Percentiles rank a stretch among this genome's conserved stretches.
These are phyloP conservation scores for Thermomyces lanuginosus DNA, from an alignment of 2,329 filamentous ascomycete genomes.

Conservation along the genomic window DNA sequence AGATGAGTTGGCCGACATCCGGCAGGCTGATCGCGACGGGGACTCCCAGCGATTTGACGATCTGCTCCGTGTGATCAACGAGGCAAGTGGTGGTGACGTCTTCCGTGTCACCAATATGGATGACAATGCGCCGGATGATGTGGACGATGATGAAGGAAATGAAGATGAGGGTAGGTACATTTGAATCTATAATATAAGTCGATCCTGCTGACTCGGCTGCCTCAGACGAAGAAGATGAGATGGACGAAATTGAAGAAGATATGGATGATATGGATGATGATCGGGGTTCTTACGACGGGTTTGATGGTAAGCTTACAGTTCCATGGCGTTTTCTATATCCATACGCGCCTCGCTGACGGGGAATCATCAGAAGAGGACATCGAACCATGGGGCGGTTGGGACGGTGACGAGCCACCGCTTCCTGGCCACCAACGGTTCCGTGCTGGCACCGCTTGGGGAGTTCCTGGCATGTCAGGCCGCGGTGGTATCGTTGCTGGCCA, in stretches of 20 bases:
- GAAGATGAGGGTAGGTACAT: conserved; percentile 37
- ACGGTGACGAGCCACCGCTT: conserved; percentile 35
- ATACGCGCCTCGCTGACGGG: conserved; percentile 14
- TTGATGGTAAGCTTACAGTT: conserved; percentile 16
- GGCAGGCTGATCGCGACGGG: conserved; percentile 25
- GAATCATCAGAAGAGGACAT: conserved; percentile 21
- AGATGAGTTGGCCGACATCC: conserved; percentile 25
- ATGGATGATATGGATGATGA: conserved; percentile 31
- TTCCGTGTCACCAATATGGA: conserved; percentile 31
- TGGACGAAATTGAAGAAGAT: conserved; percentile 18
- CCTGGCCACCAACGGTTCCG: conserved; percentile 34
- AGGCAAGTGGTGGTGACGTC: conserved; percentile 26
- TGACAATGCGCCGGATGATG: conserved; percentile 31
- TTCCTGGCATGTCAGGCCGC: conserved; percentile 42
- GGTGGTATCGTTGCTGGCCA: conserved; percentile 24
- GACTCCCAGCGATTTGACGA: conserved; percentile 30
- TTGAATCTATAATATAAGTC: too few relatives aligned
- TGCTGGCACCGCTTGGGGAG: too few relatives aligned
- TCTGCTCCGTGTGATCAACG: conserved; percentile 29
- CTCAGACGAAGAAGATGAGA: conserved; percentile 42
- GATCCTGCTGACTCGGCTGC: conserved; percentile 29
- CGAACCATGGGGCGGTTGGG: conserved; percentile 36
- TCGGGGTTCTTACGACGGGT: conserved; percentile 25
- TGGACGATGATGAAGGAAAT: conserved; percentile 40
- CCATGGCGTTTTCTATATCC: conserved; percentile 12